Evolutionary conservation across 176 grass and related monocot species (phyloP).

Genomic region (Oryza meyeriana): DNA sequence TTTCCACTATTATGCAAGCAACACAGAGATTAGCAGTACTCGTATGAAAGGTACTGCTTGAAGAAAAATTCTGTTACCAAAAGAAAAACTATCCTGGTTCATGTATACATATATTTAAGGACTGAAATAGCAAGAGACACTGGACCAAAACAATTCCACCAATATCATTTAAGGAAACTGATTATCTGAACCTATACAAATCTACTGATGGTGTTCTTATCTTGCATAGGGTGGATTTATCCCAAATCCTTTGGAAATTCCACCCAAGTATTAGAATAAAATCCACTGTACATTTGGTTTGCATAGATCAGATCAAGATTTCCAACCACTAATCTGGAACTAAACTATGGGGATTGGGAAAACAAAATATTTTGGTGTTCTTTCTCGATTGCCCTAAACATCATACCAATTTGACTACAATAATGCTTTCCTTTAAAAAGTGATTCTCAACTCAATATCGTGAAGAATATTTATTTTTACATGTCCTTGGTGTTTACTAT

Average conservation of each 20-base stretch:
- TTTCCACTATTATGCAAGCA: slow-evolving; percentile 14
- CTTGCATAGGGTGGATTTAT: not conserved
- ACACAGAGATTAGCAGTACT: slow-evolving; percentile 17
- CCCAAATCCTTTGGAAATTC: slow-evolving; percentile 11
- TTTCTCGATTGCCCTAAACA: not conserved
- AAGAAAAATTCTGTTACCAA: not conserved
- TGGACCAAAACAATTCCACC: not conserved
- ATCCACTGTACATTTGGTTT: not conserved
- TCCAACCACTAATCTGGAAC: not conserved
- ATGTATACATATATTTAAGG: slow-evolving; percentile 11
- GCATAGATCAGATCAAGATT: not conserved
- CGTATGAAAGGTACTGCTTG: not conserved
- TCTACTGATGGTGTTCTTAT: not conserved
- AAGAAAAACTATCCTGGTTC: not conserved
- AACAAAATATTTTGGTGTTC: not conserved
- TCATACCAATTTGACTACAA: slow-evolving; percentile 16
- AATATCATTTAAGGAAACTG: slow-evolving; percentile 1
- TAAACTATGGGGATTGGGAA: not conserved
- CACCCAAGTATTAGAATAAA: slow-evolving; percentile 11
- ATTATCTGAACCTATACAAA: not conserved
- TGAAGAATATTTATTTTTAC: not conserved
- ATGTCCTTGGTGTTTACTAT: not conserved
- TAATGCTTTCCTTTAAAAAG: not conserved
- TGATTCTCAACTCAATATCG: not conserved
- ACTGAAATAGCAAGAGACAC: slow-evolving; percentile 8